These are phyloP conservation scores for Penicillium flavigenum DNA, from an alignment of 495 filamentous ascomycete genomes.

Conservation along the genomic window DNA sequence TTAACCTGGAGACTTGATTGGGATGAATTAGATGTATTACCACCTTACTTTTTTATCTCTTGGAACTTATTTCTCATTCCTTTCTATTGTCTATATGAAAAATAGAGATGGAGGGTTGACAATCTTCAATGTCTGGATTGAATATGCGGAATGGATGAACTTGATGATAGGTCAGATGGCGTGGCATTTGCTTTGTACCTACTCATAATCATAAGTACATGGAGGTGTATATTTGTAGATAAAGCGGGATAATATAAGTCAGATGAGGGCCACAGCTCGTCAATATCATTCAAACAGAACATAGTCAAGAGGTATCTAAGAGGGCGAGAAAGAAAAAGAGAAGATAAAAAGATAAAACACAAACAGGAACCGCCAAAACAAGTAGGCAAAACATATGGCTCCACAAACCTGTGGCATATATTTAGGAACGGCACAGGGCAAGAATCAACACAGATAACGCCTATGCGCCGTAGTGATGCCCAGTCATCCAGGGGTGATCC, in stretches of 20 bases:
- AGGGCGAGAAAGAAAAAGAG: conserved; percentile 11
- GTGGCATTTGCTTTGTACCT: background rate
- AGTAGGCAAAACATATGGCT: conserved; percentile 12
- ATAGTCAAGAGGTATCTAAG: conserved; percentile 33
- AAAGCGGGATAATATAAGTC: background rate
- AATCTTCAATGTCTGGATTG: background rate
- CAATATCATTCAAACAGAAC: conserved; percentile 27
- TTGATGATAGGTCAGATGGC: background rate
- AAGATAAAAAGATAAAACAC: conserved; percentile 13
- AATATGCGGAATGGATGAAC: background rate
- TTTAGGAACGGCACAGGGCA: conserved; percentile 14
- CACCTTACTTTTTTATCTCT: background rate
- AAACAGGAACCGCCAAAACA: conserved; percentile 13
- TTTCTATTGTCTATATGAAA: conserved; percentile 2
- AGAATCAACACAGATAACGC: conserved; percentile 25
- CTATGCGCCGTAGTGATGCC: conserved; percentile 27
- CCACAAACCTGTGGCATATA: conserved; percentile 13
- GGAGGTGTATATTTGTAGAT: background rate
- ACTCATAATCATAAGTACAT: background rate
- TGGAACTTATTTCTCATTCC: background rate
- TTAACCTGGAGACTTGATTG: conserved; percentile 82
- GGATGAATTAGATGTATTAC: background rate
- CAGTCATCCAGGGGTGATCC: background rate
- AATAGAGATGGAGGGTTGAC: background rate
- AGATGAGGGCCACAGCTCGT: conserved; percentile 20